A percentile compares a stretch with the other conserved stretches of the same genome.
These are phyloP conservation scores for Clitopilus hobsonii DNA, from an alignment of 768 basidiomycete genomes.

Conservation along the genomic window DNA sequence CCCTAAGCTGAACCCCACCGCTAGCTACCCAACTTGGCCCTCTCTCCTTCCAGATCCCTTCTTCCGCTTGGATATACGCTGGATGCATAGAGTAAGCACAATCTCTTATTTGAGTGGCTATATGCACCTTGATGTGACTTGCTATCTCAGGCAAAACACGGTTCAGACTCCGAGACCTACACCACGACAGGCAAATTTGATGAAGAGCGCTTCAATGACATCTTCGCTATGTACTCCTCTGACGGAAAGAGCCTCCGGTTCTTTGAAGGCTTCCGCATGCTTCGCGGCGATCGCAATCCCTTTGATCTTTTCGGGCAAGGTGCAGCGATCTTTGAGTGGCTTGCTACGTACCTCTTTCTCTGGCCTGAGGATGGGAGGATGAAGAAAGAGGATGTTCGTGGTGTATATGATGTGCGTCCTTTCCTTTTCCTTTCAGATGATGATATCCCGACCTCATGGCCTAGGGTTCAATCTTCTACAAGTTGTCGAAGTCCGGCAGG, in stretches of 20 bases:
- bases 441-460: background rate
- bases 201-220: constrained; percentile 29
- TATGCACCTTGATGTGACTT: background rate
- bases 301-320: constrained; percentile 40
- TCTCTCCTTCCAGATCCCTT: constrained; percentile 36
- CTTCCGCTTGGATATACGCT: constrained; percentile 34
- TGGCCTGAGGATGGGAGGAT: constrained; percentile 30
- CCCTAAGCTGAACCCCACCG: background rate
- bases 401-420: constrained; percentile 31
- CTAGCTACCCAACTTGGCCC: constrained; percentile 30
- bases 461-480: constrained; percentile 31
- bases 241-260: constrained; percentile 27
- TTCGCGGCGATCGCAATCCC: constrained; percentile 33
- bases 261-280: constrained; percentile 33
- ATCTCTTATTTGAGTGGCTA: background rate
- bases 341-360: constrained; percentile 32
- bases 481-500: constrained; percentile 22
- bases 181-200: constrained; percentile 36
- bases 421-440: background rate
- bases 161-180: constrained; percentile 35
- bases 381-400: constrained; percentile 34
- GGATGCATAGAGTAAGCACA: constrained; percentile 33
- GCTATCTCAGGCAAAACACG: constrained; percentile 31
- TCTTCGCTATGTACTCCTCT: constrained; percentile 36
- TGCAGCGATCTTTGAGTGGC: constrained; percentile 36